phyloP scores from a whole-genome alignment of 2,329 filamentous ascomycete genomes.

The Colletotrichum euphorbiae region DNA sequence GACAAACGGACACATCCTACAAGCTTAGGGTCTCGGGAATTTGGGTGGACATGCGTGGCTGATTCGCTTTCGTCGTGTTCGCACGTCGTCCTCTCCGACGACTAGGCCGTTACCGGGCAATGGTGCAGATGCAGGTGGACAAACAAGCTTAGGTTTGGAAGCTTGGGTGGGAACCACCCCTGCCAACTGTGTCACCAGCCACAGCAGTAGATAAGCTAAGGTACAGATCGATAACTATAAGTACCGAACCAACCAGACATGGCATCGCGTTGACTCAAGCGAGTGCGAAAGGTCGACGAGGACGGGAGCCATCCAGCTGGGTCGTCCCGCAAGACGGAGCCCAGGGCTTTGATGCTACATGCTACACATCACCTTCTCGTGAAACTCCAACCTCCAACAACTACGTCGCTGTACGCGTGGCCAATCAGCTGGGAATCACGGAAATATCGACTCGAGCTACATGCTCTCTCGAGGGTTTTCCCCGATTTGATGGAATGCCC shows the following conservation, averaged over 20 bases:
- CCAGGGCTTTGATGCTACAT: no score
- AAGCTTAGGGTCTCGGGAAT: not conserved
- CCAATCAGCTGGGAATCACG: not conserved
- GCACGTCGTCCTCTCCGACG: not conserved
- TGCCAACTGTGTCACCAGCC: no score
- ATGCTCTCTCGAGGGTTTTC: not conserved
- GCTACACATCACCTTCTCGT: no score
- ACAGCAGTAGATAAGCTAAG: no score
- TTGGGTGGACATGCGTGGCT: not conserved
- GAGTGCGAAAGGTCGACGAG: conserved; percentile 16
- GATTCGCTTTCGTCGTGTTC: conserved; percentile 8
- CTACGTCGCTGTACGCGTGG: no score
- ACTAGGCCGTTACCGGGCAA: not conserved
- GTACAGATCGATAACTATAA: no score
- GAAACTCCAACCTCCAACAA: no score
- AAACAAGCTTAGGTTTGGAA: no score
- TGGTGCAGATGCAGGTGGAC: no score
- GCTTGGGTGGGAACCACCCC: no score
- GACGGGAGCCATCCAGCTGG: not conserved
- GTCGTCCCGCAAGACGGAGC: not conserved
- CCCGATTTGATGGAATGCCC: no score
- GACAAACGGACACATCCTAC: not conserved
- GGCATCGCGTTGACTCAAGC: not conserved
- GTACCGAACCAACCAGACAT: no score
- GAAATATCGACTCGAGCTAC: not conserved